Percentiles rank a stretch among this genome's conserved stretches.
These are phyloP conservation scores for Penicillium verrucosum DNA, from an alignment of 2,329 filamentous ascomycete genomes.

Conservation along the genomic window DNA sequence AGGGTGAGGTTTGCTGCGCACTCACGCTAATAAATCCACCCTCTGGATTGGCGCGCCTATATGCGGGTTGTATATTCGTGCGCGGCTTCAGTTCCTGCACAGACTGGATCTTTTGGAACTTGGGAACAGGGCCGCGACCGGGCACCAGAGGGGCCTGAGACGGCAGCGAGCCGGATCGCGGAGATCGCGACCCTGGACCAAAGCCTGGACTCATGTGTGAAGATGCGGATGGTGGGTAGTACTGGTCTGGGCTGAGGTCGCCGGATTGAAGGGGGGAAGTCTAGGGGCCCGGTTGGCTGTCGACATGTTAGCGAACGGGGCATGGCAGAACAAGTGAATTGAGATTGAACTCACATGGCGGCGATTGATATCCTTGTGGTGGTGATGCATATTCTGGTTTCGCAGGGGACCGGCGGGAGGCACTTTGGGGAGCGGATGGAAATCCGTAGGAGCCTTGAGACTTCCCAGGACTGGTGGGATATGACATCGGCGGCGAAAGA, in stretches of 20 bases:
- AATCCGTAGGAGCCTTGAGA: slow-evolving; percentile 51
- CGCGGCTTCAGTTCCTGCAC: slow-evolving; percentile 74
- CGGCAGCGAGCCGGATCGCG: slow-evolving; percentile 45
- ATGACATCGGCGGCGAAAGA: slow-evolving; percentile 75
- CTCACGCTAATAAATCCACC: slow-evolving; percentile 96
- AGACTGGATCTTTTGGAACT: slow-evolving; percentile 76
- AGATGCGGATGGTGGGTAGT: slow-evolving; percentile 68
- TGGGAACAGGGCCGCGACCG: slow-evolving; percentile 70
- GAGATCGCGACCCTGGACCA: slow-evolving; percentile 49
- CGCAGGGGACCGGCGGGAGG: slow-evolving; percentile 72
- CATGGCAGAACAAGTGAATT: not conserved
- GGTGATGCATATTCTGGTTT: slow-evolving; percentile 59
- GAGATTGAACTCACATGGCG: slow-evolving; percentile 49
- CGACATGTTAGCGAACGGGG: slow-evolving; percentile 23
- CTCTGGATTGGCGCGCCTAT: slow-evolving; percentile 90
- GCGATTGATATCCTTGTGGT: slow-evolving; percentile 57
- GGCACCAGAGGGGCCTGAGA: slow-evolving; percentile 39
- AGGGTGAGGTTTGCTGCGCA: slow-evolving; percentile 7
- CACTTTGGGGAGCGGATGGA: slow-evolving; percentile 50
- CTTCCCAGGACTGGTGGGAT: slow-evolving; percentile 62
- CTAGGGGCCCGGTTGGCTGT: slow-evolving; percentile 57
- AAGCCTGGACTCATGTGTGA: slow-evolving; percentile 68
- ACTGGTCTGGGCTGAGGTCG: slow-evolving; percentile 65
- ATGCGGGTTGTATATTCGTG: slow-evolving; percentile 82
- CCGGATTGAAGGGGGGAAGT: slow-evolving; percentile 69